Evolutionary conservation across 208 protist genomes (phyloP).

Genomic region (Sergeia podlipaevii): DNA sequence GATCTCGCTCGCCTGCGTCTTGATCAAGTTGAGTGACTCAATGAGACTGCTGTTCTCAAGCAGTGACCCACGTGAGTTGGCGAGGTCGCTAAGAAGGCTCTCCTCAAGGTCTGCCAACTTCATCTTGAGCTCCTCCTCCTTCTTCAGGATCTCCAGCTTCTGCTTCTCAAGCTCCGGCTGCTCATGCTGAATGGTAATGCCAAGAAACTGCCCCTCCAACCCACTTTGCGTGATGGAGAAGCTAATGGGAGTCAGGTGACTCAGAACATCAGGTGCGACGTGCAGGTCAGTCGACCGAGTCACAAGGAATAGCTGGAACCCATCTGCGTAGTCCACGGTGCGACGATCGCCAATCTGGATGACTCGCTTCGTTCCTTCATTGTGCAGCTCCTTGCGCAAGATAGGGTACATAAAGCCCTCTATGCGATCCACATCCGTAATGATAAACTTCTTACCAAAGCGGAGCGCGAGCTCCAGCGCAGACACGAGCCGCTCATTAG

Average conservation of each 20-base stretch:
- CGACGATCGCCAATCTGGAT: slow-evolving; percentile 97
- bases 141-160: slow-evolving; percentile 90
- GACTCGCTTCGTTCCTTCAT: slow-evolving; percentile 86
- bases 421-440: slow-evolving; percentile 95
- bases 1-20: slow-evolving; percentile 93
- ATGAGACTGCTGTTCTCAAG: slow-evolving; percentile 96
- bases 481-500: slow-evolving; percentile 93
- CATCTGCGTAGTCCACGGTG: slow-evolving; percentile 95
- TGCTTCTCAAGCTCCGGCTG: slow-evolving; percentile 96
- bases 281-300: slow-evolving; percentile 87
- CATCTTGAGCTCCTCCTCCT: slow-evolving; percentile 96
- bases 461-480: slow-evolving; percentile 96
- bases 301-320: slow-evolving; percentile 96
- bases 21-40: slow-evolving; percentile 94
- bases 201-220: slow-evolving; percentile 97
- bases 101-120: slow-evolving; percentile 93
- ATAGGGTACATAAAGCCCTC: slow-evolving; percentile 96
- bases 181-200: slow-evolving; percentile 96
- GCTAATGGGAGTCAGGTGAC: slow-evolving; percentile 94
- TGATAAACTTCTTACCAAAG: slow-evolving; percentile 98
- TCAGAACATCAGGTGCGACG: slow-evolving; percentile 90
- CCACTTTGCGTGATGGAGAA: slow-evolving; percentile 97
- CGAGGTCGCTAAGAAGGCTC: slow-evolving; percentile 90
- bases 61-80: slow-evolving; percentile 92
- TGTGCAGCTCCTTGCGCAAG: slow-evolving; percentile 91